phyloP scores from a whole-genome alignment of 805 yeast species.

The Candida germanica region DNA sequence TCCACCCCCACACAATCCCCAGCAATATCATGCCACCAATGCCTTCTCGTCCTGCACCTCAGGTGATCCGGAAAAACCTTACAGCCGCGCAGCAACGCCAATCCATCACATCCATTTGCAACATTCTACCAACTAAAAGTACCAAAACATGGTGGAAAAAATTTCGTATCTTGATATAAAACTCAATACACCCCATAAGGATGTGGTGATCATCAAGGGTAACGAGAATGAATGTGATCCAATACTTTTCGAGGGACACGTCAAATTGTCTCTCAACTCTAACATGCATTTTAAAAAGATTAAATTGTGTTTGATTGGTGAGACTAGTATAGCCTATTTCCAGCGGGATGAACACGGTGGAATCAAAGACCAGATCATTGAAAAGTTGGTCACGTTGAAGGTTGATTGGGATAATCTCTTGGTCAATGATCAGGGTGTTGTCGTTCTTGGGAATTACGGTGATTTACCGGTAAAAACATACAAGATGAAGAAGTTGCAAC shows the following conservation, averaged over 20 bases:
- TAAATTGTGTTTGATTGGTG: constrained; percentile 41
- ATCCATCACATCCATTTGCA: too few relatives aligned
- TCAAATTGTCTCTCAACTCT: constrained; percentile 44
- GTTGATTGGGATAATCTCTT: constrained; percentile 50
- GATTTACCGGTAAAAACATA: constrained; percentile 27
- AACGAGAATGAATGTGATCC: constrained; percentile 43
- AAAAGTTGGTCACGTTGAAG: constrained; percentile 36
- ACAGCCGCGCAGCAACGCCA: neutral
- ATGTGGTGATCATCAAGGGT: constrained; percentile 42
- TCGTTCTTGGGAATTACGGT: constrained; percentile 42
- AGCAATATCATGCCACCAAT: too few relatives aligned
- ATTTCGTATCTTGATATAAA: constrained; percentile 34
- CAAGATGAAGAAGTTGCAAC: constrained; percentile 20
- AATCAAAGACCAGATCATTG: constrained; percentile 33
- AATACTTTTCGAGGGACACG: constrained; percentile 43
- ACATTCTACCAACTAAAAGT: too few relatives aligned
- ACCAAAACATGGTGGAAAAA: constrained; percentile 13
- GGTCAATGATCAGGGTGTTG: constrained; percentile 34
- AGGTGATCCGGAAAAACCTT: neutral
- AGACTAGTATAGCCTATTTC: constrained; percentile 40
- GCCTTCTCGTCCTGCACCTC: too few relatives aligned
- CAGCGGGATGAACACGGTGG: constrained; percentile 28
- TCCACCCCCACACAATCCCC: too few relatives aligned
- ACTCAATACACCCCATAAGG: constrained; percentile 39
- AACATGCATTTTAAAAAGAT: constrained; percentile 39